Conservation (phyloP, 495 filamentous ascomycete species). For the Hypomontagnella monticulosa region DNA sequence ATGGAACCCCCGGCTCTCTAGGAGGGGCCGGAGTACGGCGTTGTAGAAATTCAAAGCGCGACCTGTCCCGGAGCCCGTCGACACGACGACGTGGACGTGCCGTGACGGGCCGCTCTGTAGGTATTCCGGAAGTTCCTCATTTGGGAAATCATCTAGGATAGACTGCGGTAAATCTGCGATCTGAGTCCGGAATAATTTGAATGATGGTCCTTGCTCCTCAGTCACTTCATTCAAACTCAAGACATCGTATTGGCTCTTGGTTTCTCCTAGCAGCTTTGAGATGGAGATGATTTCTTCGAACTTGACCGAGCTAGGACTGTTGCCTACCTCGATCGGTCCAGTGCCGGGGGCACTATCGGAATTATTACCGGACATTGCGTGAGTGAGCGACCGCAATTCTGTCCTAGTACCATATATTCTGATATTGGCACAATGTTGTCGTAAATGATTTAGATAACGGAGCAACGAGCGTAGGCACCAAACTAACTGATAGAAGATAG, state of each 20-base stretch:
- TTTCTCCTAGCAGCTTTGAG: constrained; percentile 3
- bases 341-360: constrained; percentile 13
- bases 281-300: constrained; percentile 52
- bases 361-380: constrained; percentile 28
- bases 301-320: constrained; percentile 25
- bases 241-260: constrained; percentile 41
- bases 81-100: constrained; percentile 73
- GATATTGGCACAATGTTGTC: too few relatives aligned
- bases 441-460: too few relatives aligned
- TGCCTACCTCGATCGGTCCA: constrained; percentile 5
- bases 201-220: constrained; percentile 35
- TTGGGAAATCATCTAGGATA: constrained; percentile 43
- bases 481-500: too few relatives aligned
- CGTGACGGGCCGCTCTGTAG: constrained; percentile 42
- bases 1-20: constrained; percentile 52
- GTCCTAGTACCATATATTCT: too few relatives aligned
- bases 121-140: constrained; percentile 47
- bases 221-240: constrained; percentile 48
- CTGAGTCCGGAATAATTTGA: constrained; percentile 41
- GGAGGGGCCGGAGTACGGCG: constrained; percentile 64
- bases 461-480: too few relatives aligned
- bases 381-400: background rate
- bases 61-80: constrained; percentile 75
- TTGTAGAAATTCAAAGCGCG: constrained; percentile 66
- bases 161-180: constrained; percentile 44